Evolutionary conservation across 176 grass and related monocot species (phyloP).

Genomic region (Pharus latifolius): DNA sequence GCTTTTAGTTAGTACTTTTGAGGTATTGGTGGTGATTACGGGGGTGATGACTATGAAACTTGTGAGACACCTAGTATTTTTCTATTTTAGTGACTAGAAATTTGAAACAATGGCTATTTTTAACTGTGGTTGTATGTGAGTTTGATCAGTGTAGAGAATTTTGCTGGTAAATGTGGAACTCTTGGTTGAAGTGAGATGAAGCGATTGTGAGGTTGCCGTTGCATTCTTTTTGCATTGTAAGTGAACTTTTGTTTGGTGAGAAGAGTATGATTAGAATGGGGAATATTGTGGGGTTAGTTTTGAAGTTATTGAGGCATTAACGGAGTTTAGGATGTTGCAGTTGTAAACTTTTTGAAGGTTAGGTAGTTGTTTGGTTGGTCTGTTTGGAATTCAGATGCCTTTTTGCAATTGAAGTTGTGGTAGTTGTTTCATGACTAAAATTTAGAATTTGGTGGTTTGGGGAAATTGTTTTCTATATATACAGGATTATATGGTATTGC

Average conservation of each 20-base stretch:
- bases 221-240: not conserved
- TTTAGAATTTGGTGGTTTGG: not conserved
- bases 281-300: not conserved
- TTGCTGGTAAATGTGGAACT: slow-evolving; percentile 9
- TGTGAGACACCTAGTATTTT: too few relatives aligned
- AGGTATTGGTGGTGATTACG: too few relatives aligned
- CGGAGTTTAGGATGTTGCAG: slow-evolving; percentile 20
- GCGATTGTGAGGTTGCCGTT: not conserved
- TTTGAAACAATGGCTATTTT: not conserved
- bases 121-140: not conserved
- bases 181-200: not conserved
- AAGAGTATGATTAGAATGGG: not conserved
- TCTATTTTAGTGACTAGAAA: too few relatives aligned
- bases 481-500: not conserved
- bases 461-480: not conserved
- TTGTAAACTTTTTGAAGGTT: slow-evolving; percentile 23
- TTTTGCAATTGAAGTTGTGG: slow-evolving; percentile 7
- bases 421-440: slow-evolving; percentile 13
- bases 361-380: slow-evolving; percentile 31
- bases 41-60: too few relatives aligned
- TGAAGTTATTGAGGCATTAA: slow-evolving; percentile 17
- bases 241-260: not conserved
- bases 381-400: slow-evolving; percentile 17
- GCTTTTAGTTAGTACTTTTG: too few relatives aligned
- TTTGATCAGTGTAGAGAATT: slow-evolving; percentile 10